Base-by-base conservation (phyloP, 2,329 filamentous ascomycete genomes). In the Xylariaceae sp. region DNA sequence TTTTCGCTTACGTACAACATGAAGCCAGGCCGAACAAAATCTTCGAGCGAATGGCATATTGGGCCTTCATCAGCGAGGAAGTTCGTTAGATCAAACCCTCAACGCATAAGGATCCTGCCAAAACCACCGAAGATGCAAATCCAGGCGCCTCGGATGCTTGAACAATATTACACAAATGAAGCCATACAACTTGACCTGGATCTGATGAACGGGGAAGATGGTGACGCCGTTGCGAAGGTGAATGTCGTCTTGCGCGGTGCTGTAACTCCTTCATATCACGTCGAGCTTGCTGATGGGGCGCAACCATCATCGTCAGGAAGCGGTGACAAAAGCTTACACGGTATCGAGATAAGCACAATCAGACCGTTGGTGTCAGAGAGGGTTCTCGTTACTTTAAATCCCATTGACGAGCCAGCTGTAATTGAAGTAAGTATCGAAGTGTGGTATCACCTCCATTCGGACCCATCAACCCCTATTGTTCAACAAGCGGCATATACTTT, bases 111-210 rank as follows among this genome's bases (percentile, higher is more conserved):
- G 53, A 84, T 99, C 29, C 78, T 91, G 51, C 92, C 94, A 1
- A 88, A 95, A 61, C 94, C 92, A 31, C 94, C 94, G 0, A 97
- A 96, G 71, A 84, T 99, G 74, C 85, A 89, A 62, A 82, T 99
- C 45, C 79, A 75, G 30, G 73, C 89, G 7, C 75, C 81, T 2
- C 79, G 83, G 41, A 71, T 86, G 6, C 75, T 79, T 54, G 78
- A 83, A 9, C 85, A 91, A 52, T 95, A 92, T 69, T 97, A 96
- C 67, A 88, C 88, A 1, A 87, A 95, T 64, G 94, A 99, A 72
- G 70, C 75, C 0, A 81, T 96, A 31, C 74, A 75, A 5, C 70
- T 97, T 27, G 73, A 79, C 0, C 76, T 97, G 40, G 81, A 86
- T 43, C 74, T 96, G 2, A 66, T 84, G 54, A 99, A 99, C 62